Conservation (phyloP, 441 rosid genomes). For the Mallotus repandus region DNA sequence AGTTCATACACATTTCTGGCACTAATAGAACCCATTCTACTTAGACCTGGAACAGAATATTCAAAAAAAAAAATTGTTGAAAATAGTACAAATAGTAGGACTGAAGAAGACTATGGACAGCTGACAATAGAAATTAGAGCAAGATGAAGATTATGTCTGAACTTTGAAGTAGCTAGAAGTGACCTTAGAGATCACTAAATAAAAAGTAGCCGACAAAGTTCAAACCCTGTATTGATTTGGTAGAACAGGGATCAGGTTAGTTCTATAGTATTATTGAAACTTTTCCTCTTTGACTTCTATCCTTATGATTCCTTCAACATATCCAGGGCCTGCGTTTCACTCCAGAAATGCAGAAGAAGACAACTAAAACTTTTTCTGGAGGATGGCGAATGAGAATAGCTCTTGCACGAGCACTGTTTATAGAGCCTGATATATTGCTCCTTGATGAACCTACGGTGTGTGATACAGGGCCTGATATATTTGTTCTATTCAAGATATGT, state of each 20-base stretch:
- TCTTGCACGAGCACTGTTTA: slow-evolving; percentile 88
- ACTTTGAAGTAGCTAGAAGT: not conserved
- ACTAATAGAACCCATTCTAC: not conserved
- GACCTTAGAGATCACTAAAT: not conserved
- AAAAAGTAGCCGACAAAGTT: not conserved
- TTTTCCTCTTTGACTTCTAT: slow-evolving; percentile 8
- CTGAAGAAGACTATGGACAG: slow-evolving; percentile 3
- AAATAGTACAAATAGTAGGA: not conserved
- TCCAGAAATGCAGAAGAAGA: slow-evolving; percentile 79
- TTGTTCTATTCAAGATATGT: slow-evolving; percentile 15
- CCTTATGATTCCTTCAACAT: slow-evolving; percentile 17
- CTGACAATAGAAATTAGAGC: not conserved
- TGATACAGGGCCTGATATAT: slow-evolving; percentile 8
- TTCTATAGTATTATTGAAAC: not conserved
- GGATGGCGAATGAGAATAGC: slow-evolving; percentile 99
- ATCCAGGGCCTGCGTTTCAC: slow-evolving; percentile 95
- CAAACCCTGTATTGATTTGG: not conserved
- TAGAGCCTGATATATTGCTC: slow-evolving; percentile 91
- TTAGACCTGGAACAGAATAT: slow-evolving; percentile 1
- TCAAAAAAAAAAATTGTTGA: too few species aligned
- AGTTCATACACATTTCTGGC: slow-evolving; percentile 33
- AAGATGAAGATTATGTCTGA: not conserved
- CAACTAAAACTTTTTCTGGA: slow-evolving; percentile 91
- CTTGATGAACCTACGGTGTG: slow-evolving; percentile 97
- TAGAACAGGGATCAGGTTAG: not conserved